A percentile compares a stretch with the other conserved stretches of the same genome.
phyloP scores from a whole-genome alignment of 73 alveolate species.

The Paramecium caudatum region DNA sequence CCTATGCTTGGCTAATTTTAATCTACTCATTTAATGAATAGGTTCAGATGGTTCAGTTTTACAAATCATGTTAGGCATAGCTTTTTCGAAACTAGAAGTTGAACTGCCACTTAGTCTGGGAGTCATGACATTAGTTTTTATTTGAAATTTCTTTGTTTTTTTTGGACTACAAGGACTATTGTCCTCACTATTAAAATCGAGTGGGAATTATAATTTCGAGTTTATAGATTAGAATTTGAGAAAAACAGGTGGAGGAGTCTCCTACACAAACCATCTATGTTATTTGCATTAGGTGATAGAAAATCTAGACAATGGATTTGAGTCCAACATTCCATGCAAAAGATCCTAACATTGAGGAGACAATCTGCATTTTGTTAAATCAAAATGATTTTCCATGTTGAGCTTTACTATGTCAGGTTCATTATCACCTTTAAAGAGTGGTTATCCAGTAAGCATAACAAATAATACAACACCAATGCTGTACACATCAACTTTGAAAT shows the following conservation, averaged over 20 bases:
- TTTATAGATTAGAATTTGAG: neutral
- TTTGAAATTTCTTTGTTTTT: neutral
- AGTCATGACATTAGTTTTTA: neutral
- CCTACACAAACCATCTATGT: slow-evolving; percentile 1
- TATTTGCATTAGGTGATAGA: neutral
- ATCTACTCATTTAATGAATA: neutral
- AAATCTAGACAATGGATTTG: slow-evolving; percentile 34
- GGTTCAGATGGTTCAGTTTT: neutral
- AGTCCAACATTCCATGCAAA: neutral
- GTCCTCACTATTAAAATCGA: slow-evolving; percentile 16
- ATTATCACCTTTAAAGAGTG: slow-evolving; percentile 83
- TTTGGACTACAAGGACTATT: slow-evolving; percentile 23
- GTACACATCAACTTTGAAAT: slow-evolving; percentile 52
- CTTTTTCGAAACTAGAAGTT: neutral
- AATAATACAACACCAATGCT: slow-evolving; percentile 51
- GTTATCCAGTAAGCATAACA: slow-evolving; percentile 56
- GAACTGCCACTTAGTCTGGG: slow-evolving; percentile 3
- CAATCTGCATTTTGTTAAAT: neutral
- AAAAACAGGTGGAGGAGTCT: neutral
- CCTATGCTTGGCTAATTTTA: slow-evolving; percentile 9
- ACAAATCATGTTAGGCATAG: too few relatives aligned
- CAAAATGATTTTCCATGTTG: slow-evolving; percentile 6
- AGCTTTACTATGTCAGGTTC: slow-evolving; percentile 80
- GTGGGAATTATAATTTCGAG: neutral
- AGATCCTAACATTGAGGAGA: neutral